Evolutionary conservation across 2,329 filamentous ascomycete species (phyloP), one percentile per base, ranked within the genome.

Genomic region (Monilinia fructicola): DNA sequence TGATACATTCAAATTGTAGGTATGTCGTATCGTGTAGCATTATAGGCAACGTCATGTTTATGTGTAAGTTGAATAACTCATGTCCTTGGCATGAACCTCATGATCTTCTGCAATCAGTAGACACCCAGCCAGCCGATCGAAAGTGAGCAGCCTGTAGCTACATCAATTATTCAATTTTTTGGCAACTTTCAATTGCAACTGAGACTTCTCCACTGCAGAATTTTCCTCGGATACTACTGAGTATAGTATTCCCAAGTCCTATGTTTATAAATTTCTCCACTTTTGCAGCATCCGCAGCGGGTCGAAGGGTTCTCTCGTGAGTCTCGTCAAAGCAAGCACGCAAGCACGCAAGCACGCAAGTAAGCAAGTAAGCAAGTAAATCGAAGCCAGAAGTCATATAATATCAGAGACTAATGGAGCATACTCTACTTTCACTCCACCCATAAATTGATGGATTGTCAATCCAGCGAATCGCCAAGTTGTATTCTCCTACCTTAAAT

Each of bases 291-390:
- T 54, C 42, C 46, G 26, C 26, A 28, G 21, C 56, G 28, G 56
- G 26, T n/a, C 26, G 46, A 46, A 26, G 56, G 35, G 35, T 6
- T 62, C 23, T 62, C 35, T 42, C 18, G 23, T 54, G n/a, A 23
- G 54, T 62, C 35, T 42, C 18, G 23, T 54, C 31, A 23, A 63
- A 54, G 44, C 35, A 62, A 56, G 54, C 35, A 56, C 31, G 35
- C 54, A 42, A 56, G 54, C 14, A 63, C 31, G 44, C 35, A 63
- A 54, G 35, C n/a, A n/a, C n/a, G 44, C 35, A 62, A 56, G 54
- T n/a, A 56, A 21, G 35, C 54, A 42, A 56, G 54, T 10, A 63
- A 42, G 44, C 35, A 63, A 54, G 35, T 50, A 50, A 26, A 50
- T 60, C 44, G 50, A 26, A 50, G 31, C 16, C 23, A 38, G 23